phyloP scores from a whole-genome alignment of 192 early-diverging fungal genomes.

The Diversispora epigaea region DNA sequence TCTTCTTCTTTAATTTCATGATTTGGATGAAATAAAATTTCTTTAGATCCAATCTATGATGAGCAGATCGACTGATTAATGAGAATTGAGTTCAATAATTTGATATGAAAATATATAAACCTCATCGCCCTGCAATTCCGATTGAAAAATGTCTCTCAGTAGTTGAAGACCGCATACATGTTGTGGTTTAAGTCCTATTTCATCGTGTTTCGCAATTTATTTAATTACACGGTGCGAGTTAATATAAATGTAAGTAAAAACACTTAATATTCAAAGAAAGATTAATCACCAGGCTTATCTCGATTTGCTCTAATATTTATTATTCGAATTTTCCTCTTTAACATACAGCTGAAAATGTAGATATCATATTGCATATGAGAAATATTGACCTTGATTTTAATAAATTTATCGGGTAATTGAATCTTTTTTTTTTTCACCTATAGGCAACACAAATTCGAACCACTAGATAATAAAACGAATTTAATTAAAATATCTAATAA shows the following conservation, averaged over 20 bases:
- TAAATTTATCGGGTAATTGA: not conserved
- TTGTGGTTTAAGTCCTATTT: conserved; percentile 38
- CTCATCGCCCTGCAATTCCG: conserved; percentile 30
- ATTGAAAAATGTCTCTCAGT: conserved; percentile 31
- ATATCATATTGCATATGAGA: not conserved
- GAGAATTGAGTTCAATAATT: not conserved
- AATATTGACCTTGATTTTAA: not conserved
- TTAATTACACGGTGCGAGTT: not conserved
- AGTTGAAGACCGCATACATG: conserved; percentile 44
- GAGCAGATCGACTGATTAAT: not conserved
- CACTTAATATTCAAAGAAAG: not conserved
- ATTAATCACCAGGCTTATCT: conserved; percentile 25
- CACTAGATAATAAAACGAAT: not conserved
- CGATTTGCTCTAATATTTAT: conserved; percentile 29
- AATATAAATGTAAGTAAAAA: not conserved
- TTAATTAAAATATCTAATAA: not conserved
- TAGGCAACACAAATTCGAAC: conserved; percentile 11
- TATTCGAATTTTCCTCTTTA: conserved; percentile 27
- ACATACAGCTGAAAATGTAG: conserved; percentile 14
- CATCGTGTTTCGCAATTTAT: not conserved
- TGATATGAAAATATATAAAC: not conserved
- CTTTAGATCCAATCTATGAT: conserved; percentile 5
- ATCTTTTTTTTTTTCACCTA: not conserved
- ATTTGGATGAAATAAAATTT: conserved; percentile 18
- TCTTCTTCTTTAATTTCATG: not conserved